These are phyloP conservation scores for Halenospora varia DNA, from an alignment of 495 filamentous ascomycete species.

Conservation along the genomic window DNA sequence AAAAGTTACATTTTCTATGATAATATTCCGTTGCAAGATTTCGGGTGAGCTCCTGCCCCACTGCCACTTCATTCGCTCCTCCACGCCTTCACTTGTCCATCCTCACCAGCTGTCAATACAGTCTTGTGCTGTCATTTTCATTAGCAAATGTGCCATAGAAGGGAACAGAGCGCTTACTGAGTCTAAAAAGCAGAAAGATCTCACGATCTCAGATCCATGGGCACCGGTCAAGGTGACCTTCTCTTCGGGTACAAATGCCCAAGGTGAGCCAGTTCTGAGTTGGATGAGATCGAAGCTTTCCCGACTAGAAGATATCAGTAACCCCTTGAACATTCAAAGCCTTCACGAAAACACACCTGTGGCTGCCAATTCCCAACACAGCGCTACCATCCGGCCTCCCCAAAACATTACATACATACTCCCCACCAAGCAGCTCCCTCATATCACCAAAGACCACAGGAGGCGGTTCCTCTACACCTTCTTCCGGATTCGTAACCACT, in stretches of 20 bases:
- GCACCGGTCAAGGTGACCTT: slow-evolving; percentile 66
- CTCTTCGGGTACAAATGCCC: slow-evolving; percentile 57
- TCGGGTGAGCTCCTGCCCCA: too few species aligned
- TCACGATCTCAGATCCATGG: slow-evolving; percentile 80
- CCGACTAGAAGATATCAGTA: slow-evolving; percentile 39
- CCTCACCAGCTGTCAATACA: slow-evolving; percentile 76
- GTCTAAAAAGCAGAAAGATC: slow-evolving; percentile 71
- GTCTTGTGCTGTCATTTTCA: slow-evolving; percentile 47
- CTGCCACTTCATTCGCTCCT: slow-evolving; percentile 21
- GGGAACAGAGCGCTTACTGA: slow-evolving; percentile 41
- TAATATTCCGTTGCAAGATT: not conserved
- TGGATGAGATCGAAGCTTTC: slow-evolving; percentile 66
- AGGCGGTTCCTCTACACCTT: slow-evolving; percentile 45
- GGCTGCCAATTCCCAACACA: slow-evolving; percentile 57
- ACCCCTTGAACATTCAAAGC: not conserved
- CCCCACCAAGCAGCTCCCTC: slow-evolving; percentile 62
- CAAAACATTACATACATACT: slow-evolving; percentile 77
- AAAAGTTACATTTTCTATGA: too few species aligned
- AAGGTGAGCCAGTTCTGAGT: slow-evolving; percentile 51
- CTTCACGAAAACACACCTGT: slow-evolving; percentile 50
- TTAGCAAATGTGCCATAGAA: slow-evolving; percentile 14
- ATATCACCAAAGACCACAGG: slow-evolving; percentile 72
- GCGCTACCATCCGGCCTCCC: slow-evolving; percentile 49
- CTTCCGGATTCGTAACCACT: slow-evolving; percentile 52
- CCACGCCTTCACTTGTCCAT: slow-evolving; percentile 70